phyloP scores from a whole-genome alignment of 2,329 filamentous ascomycete species.

The Fusarium mangiferae region DNA sequence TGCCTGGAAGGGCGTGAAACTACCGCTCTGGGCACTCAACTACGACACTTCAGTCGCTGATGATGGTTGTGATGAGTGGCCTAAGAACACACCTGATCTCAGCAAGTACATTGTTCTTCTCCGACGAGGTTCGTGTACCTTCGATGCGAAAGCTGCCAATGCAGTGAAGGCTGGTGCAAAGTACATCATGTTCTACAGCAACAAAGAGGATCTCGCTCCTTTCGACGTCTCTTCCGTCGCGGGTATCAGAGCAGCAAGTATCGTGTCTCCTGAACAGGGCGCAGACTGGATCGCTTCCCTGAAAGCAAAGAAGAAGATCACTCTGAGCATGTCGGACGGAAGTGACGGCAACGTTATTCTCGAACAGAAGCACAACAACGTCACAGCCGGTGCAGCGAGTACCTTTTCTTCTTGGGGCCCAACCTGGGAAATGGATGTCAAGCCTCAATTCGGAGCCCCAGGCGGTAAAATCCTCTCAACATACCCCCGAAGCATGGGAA shows the following conservation, averaged over 20 bases:
- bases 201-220: slow-evolving; percentile 48
- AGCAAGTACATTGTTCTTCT: slow-evolving; percentile 68
- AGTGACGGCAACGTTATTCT: slow-evolving; percentile 50
- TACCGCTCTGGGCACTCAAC: slow-evolving; percentile 61
- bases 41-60: slow-evolving; percentile 59
- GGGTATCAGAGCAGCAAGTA: slow-evolving; percentile 52
- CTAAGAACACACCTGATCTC: slow-evolving; percentile 66
- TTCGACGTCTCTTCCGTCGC: slow-evolving; percentile 48
- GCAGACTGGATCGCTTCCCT: slow-evolving; percentile 57
- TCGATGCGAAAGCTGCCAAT: slow-evolving; percentile 63
- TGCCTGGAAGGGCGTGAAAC: slow-evolving; percentile 57
- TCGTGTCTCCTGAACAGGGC: slow-evolving; percentile 56
- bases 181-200: slow-evolving; percentile 72
- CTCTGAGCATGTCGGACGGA: slow-evolving; percentile 57
- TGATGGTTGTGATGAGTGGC: slow-evolving; percentile 63
- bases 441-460: slow-evolving; percentile 66
- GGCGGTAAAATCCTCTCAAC: slow-evolving; percentile 69
- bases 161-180: slow-evolving; percentile 65
- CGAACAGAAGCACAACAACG: slow-evolving; percentile 51
- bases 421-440: slow-evolving; percentile 66
- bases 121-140: slow-evolving; percentile 67
- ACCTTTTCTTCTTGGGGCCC: slow-evolving; percentile 69
- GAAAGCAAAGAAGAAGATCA: slow-evolving; percentile 55
- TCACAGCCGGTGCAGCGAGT: slow-evolving; percentile 63
- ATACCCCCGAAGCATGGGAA: slow-evolving; percentile 57